Evolutionary conservation across 495 filamentous ascomycete species (phyloP).

Genomic region (Penicillium dipodomyicola): DNA sequence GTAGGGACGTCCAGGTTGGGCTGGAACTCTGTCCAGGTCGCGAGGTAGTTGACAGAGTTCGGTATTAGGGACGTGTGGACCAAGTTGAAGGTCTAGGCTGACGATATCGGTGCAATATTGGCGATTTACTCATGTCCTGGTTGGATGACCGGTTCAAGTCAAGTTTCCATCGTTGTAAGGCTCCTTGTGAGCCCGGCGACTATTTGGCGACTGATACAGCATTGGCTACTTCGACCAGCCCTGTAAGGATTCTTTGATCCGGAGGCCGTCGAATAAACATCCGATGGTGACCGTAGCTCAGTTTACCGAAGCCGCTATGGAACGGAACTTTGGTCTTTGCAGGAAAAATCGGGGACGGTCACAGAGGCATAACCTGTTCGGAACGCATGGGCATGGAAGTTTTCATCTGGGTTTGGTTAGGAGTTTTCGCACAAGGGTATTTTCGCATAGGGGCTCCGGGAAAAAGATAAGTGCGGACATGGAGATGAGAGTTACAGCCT

Average conservation of each 20-base stretch:
- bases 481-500: constrained; percentile 16
- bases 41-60: constrained; percentile 59
- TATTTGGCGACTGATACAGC: constrained; percentile 59
- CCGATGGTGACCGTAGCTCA: constrained; percentile 55
- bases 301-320: constrained; percentile 57
- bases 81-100: constrained; percentile 54
- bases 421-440: constrained; percentile 5
- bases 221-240: constrained; percentile 69
- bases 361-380: constrained; percentile 17
- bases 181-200: constrained; percentile 51
- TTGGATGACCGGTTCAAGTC: constrained; percentile 68
- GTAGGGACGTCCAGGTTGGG: constrained; percentile 59
- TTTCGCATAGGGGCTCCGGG: constrained; percentile 4
- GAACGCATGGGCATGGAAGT: not conserved
- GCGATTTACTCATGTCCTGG: constrained; percentile 68
- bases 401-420: constrained; percentile 5
- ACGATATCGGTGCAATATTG: constrained; percentile 65
- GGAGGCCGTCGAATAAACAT: constrained; percentile 61
- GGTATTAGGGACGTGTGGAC: constrained; percentile 60
- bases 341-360: constrained; percentile 33
- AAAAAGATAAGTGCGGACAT: not conserved
- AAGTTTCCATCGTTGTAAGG: constrained; percentile 61
- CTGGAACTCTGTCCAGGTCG: constrained; percentile 66
- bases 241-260: constrained; percentile 56
- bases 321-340: constrained; percentile 52